These are phyloP conservation scores for Curvularia spicifera DNA, from an alignment of 2,329 filamentous ascomycete species.

Conservation along the genomic window DNA sequence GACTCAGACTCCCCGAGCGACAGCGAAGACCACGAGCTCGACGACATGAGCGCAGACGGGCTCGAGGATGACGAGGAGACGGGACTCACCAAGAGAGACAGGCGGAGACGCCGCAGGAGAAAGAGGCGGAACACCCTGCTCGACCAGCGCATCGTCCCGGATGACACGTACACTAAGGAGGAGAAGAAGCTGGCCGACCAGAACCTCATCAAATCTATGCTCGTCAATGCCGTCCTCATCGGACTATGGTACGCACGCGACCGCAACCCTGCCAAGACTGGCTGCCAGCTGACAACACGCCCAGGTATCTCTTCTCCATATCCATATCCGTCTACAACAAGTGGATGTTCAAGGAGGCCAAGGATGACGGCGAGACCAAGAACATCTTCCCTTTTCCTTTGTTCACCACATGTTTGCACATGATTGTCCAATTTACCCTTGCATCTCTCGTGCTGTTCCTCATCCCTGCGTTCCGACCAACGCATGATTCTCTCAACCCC, in stretches of 20 bases:
- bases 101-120: conserved; percentile 69
- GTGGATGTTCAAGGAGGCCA: conserved; percentile 88
- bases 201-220: conserved; percentile 70
- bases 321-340: conserved; percentile 88
- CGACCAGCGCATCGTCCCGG: conserved; percentile 70
- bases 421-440: conserved; percentile 87
- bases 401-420: conserved; percentile 94
- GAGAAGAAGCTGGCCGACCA: conserved; percentile 79
- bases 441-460: conserved; percentile 79
- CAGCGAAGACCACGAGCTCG: conserved; percentile 62
- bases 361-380: conserved; percentile 43
- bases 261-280: background rate
- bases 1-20: conserved; percentile 46
- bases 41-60: conserved; percentile 70
- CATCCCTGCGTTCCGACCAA: conserved; percentile 81
- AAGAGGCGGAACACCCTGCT: conserved; percentile 72
- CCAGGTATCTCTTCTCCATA: conserved; percentile 79
- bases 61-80: conserved; percentile 86
- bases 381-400: conserved; percentile 89
- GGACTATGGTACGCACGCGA: conserved; percentile 69
- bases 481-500: conserved; percentile 52
- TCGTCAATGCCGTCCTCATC: conserved; percentile 82
- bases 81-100: conserved; percentile 77
- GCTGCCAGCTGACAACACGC: conserved; percentile 21
- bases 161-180: conserved; percentile 65